These are phyloP conservation scores for Alternaria ethzedia DNA, from an alignment of 2,329 filamentous ascomycete genomes.

Conservation along the genomic window DNA sequence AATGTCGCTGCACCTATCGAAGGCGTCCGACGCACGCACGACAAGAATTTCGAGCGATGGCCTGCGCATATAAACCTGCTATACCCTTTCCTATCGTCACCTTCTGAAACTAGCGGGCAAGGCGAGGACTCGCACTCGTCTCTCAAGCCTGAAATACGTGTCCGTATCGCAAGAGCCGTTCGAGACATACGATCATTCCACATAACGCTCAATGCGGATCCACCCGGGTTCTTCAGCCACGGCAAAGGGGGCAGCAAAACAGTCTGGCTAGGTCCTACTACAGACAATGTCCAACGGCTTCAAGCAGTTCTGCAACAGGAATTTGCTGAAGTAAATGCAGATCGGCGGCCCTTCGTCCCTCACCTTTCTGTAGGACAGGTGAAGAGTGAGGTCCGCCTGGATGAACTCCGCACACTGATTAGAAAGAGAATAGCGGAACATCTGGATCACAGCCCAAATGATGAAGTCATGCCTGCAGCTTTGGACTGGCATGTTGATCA, in stretches of 20 bases:
- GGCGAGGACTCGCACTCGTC: not conserved
- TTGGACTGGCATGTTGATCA: conserved; percentile 36
- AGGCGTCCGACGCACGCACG: conserved; percentile 27
- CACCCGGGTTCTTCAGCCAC: conserved; percentile 25
- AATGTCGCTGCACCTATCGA: conserved; percentile 34
- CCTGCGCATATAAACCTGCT: conserved; percentile 42
- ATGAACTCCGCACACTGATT: conserved; percentile 23
- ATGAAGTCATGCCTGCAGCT: not conserved
- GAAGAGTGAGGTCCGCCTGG: conserved; percentile 11
- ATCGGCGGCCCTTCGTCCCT: conserved; percentile 30
- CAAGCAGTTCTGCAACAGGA: conserved; percentile 35
- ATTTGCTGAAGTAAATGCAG: conserved; percentile 30
- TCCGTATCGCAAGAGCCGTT: conserved; percentile 28
- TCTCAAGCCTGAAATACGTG: conserved; percentile 27
- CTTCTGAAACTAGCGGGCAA: conserved; percentile 17
- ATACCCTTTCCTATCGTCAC: conserved; percentile 36
- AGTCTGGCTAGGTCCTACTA: conserved; percentile 32
- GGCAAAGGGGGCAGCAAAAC: conserved; percentile 25
- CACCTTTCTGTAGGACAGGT: conserved; percentile 39
- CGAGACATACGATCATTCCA: conserved; percentile 24
- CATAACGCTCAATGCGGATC: conserved; percentile 27
- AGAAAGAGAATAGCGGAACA: conserved; percentile 16
- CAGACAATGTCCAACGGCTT: conserved; percentile 20
- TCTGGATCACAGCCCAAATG: not conserved
- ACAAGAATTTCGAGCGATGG: conserved; percentile 38